These are phyloP conservation scores for Leptographium flavum DNA, from an alignment of 2,329 filamentous ascomycete species.

Conservation along the genomic window DNA sequence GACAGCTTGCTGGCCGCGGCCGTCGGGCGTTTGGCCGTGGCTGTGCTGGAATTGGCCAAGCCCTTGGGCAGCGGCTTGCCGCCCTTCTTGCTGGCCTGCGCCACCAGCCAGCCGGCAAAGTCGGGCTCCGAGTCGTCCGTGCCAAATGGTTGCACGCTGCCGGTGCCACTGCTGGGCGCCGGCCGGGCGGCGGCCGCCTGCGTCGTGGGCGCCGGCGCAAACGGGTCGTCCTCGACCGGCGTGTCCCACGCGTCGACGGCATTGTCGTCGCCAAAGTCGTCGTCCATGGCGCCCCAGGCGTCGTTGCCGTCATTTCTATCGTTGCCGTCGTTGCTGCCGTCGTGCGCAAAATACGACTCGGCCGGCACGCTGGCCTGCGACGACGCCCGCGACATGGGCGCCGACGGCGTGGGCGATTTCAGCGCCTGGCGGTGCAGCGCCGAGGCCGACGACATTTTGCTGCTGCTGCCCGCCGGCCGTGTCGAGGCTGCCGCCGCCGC, in stretches of 20 bases:
- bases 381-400: conserved; percentile 30
- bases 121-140: conserved; percentile 84
- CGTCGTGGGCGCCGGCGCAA: conserved; percentile 23
- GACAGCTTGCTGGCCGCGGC: conserved; percentile 12
- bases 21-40: neutral
- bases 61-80: conserved; percentile 71
- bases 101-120: conserved; percentile 88
- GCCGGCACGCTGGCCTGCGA: conserved; percentile 22
- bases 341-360: conserved; percentile 34
- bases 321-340: conserved; percentile 47
- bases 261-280: conserved; percentile 26
- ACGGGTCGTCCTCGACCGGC: conserved; percentile 1
- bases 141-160: conserved; percentile 36
- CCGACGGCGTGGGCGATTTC: conserved; percentile 31
- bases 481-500: too few relatives aligned
- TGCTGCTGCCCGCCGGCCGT: too few relatives aligned
- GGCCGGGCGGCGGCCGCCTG: conserved; percentile 15
- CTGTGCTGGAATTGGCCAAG: conserved; percentile 39
- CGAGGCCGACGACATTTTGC: conserved; percentile 37
- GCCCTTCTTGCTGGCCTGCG: conserved; percentile 56
- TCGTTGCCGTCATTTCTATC: conserved; percentile 51
- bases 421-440: conserved; percentile 46
- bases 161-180: conserved; percentile 8
- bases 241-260: conserved; percentile 16
- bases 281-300: conserved; percentile 62